These are phyloP conservation scores for Mentha longifolia DNA, from an alignment of 257 asterid genomes.

Conservation along the genomic window DNA sequence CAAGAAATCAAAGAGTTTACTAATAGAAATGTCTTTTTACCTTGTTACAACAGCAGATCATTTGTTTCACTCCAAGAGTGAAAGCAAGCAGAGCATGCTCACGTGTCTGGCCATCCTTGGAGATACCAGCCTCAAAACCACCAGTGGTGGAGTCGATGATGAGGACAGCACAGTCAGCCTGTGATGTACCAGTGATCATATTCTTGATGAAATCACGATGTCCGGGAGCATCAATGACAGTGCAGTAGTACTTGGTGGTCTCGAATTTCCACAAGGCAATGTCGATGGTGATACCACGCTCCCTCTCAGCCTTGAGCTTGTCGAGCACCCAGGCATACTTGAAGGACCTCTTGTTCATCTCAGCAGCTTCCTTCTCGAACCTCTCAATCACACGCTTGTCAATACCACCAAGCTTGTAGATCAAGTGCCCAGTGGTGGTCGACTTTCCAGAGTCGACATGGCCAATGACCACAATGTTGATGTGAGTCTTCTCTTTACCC, in stretches of 20 bases:
- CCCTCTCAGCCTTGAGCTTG: constrained; percentile 92
- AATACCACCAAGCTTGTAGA: constrained; percentile 89
- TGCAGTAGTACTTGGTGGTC: constrained; percentile 88
- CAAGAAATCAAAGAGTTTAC: background rate
- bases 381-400: constrained; percentile 87
- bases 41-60: constrained; percentile 85
- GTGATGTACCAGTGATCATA: constrained; percentile 33
- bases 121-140: constrained; percentile 90
- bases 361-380: constrained; percentile 87
- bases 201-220: constrained; percentile 33
- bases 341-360: constrained; percentile 48
- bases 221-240: constrained; percentile 61
- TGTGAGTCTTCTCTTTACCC: constrained; percentile 46
- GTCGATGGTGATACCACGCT: constrained; percentile 84
- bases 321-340: constrained; percentile 89
- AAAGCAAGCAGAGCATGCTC: constrained; percentile 87
- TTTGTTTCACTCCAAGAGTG: constrained; percentile 85
- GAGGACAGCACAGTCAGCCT: constrained; percentile 57
- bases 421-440: constrained; percentile 47
- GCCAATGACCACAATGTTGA: constrained; percentile 54
- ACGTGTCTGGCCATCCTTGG: constrained; percentile 92
- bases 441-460: constrained; percentile 52
- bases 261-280: constrained; percentile 89
- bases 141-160: constrained; percentile 89
- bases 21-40: constrained; percentile 18